Conservation (phyloP, 805 yeast species). For the Helenozyma baotianmanensis region DNA sequence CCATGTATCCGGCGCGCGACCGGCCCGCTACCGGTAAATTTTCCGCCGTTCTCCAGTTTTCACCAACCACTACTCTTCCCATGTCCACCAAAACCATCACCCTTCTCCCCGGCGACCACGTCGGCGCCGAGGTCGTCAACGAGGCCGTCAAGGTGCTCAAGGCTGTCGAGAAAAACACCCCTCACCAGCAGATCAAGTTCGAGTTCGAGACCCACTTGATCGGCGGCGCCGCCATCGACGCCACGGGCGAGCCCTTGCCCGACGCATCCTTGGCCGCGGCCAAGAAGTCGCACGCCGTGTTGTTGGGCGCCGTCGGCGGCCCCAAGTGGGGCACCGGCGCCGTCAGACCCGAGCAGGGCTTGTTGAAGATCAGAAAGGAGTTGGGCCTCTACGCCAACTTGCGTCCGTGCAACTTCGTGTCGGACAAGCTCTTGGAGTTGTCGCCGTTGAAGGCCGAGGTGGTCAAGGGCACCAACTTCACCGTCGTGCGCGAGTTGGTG, state of each 20-base stretch:
- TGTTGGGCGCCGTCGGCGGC: conserved; percentile 97
- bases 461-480: conserved; percentile 87
- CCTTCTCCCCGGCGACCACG: conserved; percentile 94
- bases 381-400: conserved; percentile 90
- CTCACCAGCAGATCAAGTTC: conserved; percentile 48
- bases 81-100: conserved; percentile 61
- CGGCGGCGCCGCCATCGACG: conserved; percentile 98
- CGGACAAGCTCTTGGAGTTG: conserved; percentile 75
- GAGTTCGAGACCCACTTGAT: conserved; percentile 80
- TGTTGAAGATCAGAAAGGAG: conserved; percentile 90
- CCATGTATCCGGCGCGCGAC: background rate
- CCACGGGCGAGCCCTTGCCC: conserved; percentile 88
- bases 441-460: conserved; percentile 84
- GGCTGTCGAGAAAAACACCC: conserved; percentile 57
- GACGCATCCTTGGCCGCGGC: conserved; percentile 80
- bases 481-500: conserved; percentile 92
- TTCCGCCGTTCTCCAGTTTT: no score
- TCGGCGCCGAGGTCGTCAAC: conserved; percentile 81
- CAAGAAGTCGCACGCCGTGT: conserved; percentile 87
- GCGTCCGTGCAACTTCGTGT: conserved; percentile 92
- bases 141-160: conserved; percentile 91
- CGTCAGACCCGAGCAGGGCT: conserved; percentile 97
- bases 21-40: no score
- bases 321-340: conserved; percentile 98
- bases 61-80: no score